Evolutionary conservation across 352 stramenopile genomes (phyloP), one percentile per base, ranked within the genome.

Genomic region (Phytophthora idaei): DNA sequence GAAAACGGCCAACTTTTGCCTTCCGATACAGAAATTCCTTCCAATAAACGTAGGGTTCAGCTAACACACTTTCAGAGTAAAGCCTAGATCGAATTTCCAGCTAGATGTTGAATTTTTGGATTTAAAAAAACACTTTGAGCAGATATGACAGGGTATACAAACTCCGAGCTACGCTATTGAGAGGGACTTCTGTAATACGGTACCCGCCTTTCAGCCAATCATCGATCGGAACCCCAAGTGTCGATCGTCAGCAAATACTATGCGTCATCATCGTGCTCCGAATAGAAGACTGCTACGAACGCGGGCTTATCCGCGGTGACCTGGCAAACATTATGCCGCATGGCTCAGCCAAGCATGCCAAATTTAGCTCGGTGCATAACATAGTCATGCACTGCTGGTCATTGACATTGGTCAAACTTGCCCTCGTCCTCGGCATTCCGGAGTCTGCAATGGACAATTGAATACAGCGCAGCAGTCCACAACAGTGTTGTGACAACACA

Each of bases 241-340:
- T 75, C 68, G 62, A 65, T 49, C 68, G 42, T 68, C 31, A 61
- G 27, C 45, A 42, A 17, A 8, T 46, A 14, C 15, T 37, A 55
- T 75, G 62, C 68, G 68, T 75, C 62, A 75, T 72, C 68, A 75
- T 45, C 47, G 36, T 34, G 6, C 36, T 51, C 55, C 32, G 31
- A 73, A 69, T 69, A 67, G 14, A 60, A 57, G 50, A 25, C 34
- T 12, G 4, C 12, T 57, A 52, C 48, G 49, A 66, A 54, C 48
- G 7, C 9, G 28, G 15, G 46, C 34, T 50, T 44, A 58, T 45
- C 32, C 12, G 17, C 21, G 41, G 14, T 31, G 49, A 67, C 47
- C 54, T 62, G 28, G 46, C 27, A 69, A 57, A 45, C 12, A 47
- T 62, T 39, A 51, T 68, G 34, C 34, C 4, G 4, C 7, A 3